Conservation (phyloP, 1,284 basidiomycete genomes). For the Apiotrichum sp. region DNA sequence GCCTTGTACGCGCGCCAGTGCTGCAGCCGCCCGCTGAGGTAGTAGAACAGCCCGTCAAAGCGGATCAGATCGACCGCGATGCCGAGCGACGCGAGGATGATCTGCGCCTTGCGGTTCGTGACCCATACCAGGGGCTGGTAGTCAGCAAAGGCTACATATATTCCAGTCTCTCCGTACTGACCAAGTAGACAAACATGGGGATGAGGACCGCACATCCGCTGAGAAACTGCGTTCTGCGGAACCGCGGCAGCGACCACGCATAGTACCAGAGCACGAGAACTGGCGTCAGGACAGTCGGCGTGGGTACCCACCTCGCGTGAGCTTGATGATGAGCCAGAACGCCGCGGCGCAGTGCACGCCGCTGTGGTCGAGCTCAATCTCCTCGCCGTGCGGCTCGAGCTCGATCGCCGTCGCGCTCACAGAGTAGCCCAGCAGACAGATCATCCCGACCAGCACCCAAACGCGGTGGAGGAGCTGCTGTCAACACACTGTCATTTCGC, state of each 20-base stretch:
- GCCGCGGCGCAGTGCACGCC: not conserved
- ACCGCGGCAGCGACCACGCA: constrained; percentile 30
- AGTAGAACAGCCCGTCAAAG: too few relatives aligned
- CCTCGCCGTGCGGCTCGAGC: constrained; percentile 4
- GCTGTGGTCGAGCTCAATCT: not conserved
- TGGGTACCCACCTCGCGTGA: constrained; percentile 8
- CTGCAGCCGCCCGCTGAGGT: too few relatives aligned
- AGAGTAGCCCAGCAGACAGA: constrained; percentile 40
- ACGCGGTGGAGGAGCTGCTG: constrained; percentile 28
- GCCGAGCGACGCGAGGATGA: too few relatives aligned
- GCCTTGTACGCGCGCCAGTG: too few relatives aligned
- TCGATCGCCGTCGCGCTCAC: constrained; percentile 45
- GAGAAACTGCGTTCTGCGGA: constrained; percentile 25
- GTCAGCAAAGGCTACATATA: too few relatives aligned
- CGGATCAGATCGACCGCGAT: too few relatives aligned
- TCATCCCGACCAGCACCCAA: constrained; percentile 44
- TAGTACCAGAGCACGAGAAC: constrained; percentile 16
- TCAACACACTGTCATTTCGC: not conserved
- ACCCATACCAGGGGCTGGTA: too few relatives aligned
- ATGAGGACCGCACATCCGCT: constrained; percentile 24
- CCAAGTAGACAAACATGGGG: constrained; percentile 37
- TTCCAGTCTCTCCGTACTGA: too few relatives aligned
- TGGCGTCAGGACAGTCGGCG: not conserved
- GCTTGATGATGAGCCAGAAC: constrained; percentile 31
- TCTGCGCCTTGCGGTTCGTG: too few relatives aligned